phyloP scores from a whole-genome alignment of 2,329 filamentous ascomycete species.

The Ceratocystiopsis sp. region DNA sequence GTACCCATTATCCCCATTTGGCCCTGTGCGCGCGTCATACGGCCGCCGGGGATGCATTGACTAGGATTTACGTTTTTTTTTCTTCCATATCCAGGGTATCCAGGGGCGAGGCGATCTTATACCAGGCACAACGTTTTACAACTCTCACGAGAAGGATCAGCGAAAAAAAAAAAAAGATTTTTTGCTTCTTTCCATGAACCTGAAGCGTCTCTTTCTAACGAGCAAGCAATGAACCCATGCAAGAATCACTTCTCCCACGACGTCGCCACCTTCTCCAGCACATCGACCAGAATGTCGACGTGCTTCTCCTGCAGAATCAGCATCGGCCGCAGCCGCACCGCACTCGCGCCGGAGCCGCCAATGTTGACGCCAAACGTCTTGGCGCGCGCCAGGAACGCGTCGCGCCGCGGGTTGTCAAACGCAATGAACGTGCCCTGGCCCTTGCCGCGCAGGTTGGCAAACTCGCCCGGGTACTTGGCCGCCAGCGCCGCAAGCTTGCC shows the following conservation, averaged over 20 bases:
- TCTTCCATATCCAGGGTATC: too few species aligned
- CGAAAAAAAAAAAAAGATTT: not conserved
- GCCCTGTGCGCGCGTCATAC: too few species aligned
- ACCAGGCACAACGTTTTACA: too few species aligned
- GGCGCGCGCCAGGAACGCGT: slow-evolving; percentile 61
- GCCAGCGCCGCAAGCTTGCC: slow-evolving; percentile 49
- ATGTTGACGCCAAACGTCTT: slow-evolving; percentile 77
- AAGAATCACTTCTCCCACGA: slow-evolving; percentile 9
- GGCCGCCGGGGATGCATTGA: too few species aligned
- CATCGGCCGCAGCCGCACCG: slow-evolving; percentile 76
- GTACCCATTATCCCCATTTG: too few species aligned
- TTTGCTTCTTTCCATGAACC: too few species aligned
- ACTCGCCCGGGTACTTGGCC: slow-evolving; percentile 54
- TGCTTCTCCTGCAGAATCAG: slow-evolving; percentile 84
- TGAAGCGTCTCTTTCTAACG: too few species aligned
- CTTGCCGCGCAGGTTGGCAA: slow-evolving; percentile 73
- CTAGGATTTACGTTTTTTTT: too few species aligned
- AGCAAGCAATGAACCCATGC: too few species aligned
- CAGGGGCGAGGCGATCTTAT: too few species aligned
- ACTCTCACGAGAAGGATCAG: too few species aligned
- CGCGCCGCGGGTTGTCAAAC: slow-evolving; percentile 67
- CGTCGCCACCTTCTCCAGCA: slow-evolving; percentile 56
- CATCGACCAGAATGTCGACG: slow-evolving; percentile 67
- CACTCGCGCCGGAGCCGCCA: slow-evolving; percentile 59
- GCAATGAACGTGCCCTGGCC: slow-evolving; percentile 84